Base-by-base conservation (phyloP, 2,329 filamentous ascomycete species). In the Stylonectria norvegica region DNA sequence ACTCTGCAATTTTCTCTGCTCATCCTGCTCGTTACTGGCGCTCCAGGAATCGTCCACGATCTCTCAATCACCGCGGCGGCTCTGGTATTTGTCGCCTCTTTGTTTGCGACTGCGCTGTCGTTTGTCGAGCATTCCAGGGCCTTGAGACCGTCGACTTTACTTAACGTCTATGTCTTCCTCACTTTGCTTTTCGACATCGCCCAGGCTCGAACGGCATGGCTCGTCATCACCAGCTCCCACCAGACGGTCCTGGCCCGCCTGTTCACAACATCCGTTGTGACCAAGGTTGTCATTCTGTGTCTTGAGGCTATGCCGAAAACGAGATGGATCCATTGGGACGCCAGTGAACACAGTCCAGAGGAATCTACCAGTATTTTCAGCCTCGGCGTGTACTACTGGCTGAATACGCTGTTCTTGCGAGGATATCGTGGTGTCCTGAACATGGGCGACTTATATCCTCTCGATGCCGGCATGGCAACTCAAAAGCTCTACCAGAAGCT, bases 171-270 rank as follows among this genome's bases (percentile, higher is more conserved):
- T 35, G 44, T 76, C 4, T 46, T 67, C 8, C 25, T 73, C 3
- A 68, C 68, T 2, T 47, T 71, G 0, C 49, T 76, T 2, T 60
- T 75, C 17, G 73, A 76, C 25, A 50, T 64, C 3, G 62, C 63
- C 0, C 67, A 68, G 42, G 56, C 59, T 0, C 60, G 73, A 7
- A 74, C 71, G 0, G 44, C 68, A 3, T 75, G 67, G 61, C 57
- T 75, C 20, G 44, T 55, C 31, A 51, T 50, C 34, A 22, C 31
- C 7, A 50, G 32, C 5, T 34, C 40, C 5, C 36, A 45, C 0
- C 46, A 55, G 15, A 43, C 37, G 5, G 42, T 44, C 6, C 43
- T 57, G 4, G 55, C 61, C 1, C 54, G 59, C 3, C 41, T 71
- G 1, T 65, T 68, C 17, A 67, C 62, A 2, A 52, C 58, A 0